Evolutionary conservation across 2,329 filamentous ascomycete genomes (phyloP).

Genomic region (Diaporthe citri): DNA sequence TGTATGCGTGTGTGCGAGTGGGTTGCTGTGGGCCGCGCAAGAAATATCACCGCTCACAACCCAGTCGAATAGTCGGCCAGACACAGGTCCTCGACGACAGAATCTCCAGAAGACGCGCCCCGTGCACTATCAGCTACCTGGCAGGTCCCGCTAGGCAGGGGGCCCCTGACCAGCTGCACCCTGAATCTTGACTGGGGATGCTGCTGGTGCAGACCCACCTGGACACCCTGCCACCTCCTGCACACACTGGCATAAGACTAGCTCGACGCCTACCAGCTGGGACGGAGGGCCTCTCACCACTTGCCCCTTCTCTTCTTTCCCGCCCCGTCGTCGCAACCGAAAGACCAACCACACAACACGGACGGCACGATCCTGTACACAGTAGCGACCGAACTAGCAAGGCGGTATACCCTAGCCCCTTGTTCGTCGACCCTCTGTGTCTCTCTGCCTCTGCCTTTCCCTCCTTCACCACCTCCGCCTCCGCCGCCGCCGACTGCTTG

Average conservation of each 20-base stretch:
- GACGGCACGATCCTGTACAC: constrained; percentile 26
- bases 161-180: constrained; percentile 16
- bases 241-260: constrained; percentile 41
- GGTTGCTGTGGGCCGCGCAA: constrained; percentile 17
- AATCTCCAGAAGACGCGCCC: constrained; percentile 36
- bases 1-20: constrained; percentile 3
- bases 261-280: constrained; percentile 37
- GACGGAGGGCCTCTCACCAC: constrained; percentile 11
- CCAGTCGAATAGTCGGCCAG: neutral
- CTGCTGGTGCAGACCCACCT: constrained; percentile 18
- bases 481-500: constrained; percentile 15
- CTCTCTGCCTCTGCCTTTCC: constrained; percentile 4
- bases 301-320: constrained; percentile 33
- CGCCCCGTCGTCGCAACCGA: constrained; percentile 28
- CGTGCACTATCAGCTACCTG: constrained; percentile 37
- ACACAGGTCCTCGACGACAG: constrained; percentile 8
- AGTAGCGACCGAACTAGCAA: constrained; percentile 12
- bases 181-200: constrained; percentile 25
- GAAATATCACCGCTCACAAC: constrained; percentile 19
- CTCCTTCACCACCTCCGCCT: constrained; percentile 14
- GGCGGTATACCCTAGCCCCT: constrained; percentile 30
- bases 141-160: constrained; percentile 33
- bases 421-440: constrained; percentile 21
- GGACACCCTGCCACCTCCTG: constrained; percentile 30
- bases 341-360: constrained; percentile 31